Percentiles rank a stretch among this genome's conserved stretches.
Conservation (phyloP, 768 basidiomycete species). For the Mycena epipterygia region DNA sequence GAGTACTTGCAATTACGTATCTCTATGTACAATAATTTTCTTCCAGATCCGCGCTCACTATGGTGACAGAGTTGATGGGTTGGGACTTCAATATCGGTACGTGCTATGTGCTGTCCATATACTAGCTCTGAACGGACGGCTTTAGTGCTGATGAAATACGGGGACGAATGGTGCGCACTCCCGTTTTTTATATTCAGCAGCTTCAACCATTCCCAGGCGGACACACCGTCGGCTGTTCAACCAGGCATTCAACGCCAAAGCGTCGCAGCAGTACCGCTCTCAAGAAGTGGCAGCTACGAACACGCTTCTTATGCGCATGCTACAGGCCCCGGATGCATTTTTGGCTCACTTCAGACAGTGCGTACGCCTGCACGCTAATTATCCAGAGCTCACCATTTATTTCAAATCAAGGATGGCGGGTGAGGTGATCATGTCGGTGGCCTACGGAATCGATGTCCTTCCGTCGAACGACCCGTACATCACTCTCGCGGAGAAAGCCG, state of each 20-base stretch:
- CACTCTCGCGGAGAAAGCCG: background rate
- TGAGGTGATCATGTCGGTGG: slow-evolving; percentile 33
- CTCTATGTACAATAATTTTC: too few species aligned
- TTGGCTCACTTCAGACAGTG: background rate
- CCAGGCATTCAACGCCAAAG: background rate
- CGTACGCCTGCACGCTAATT: background rate
- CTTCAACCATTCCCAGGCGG: background rate
- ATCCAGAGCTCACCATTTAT: background rate
- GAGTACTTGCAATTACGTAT: too few species aligned
- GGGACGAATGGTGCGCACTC: background rate
- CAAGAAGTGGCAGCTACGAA: background rate
- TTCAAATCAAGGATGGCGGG: slow-evolving; percentile 2
- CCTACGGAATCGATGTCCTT: slow-evolving; percentile 42
- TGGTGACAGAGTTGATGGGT: too few species aligned
- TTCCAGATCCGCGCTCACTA: too few species aligned
- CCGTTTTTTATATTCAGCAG: background rate
- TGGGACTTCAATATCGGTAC: too few species aligned
- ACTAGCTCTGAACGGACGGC: too few species aligned
- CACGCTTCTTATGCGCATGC: background rate
- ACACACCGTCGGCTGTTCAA: background rate
- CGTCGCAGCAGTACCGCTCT: background rate
- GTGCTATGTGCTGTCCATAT: too few species aligned
- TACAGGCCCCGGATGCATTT: background rate
- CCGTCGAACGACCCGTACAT: slow-evolving; percentile 41
- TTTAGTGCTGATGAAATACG: too few species aligned